Base-by-base conservation (phyloP, 768 basidiomycete species). In the Aureoboletus auriporus region DNA sequence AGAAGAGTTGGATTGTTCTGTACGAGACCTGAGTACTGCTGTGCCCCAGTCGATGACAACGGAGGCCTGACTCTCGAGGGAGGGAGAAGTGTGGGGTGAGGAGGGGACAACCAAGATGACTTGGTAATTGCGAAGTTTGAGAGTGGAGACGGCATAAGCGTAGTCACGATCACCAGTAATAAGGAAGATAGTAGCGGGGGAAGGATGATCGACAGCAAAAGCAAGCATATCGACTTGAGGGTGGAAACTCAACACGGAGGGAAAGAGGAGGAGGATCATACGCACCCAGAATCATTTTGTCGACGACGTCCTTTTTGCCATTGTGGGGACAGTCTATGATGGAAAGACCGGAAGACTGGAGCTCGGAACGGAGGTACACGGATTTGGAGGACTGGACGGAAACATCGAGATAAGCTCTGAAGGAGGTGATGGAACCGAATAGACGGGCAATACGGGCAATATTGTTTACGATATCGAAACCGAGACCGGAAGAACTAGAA, bases 141-240 rank as follows among this genome's bases (percentile, higher is more conserved):
- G 66, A 31, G 71, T 69, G 2, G 83, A 78, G 39, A 84, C 62
- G n/a, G 78, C 77, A 58, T 84, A 86, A 5, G 77, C 76, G 54
- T 84, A 79, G 60, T 86, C 84, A 36, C 82, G 73, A 63, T 87
- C 83, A 14, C 79, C 82, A 0, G 84, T 75, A 55, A 88, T 81
- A 33, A 88, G 68, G 38, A 86, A 64, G 54, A 84, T 66, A 13
- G 82, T 83, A 26, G 75, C 58, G 49, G 77, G 75, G 3, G 74
- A 49, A 4, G 74, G 67, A 53, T 77, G 75, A 65, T 86, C 84
- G 57, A 83, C 75, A n/a, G 80, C 83, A 60, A 79, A 77, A 7
- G 77, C 71, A 48, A 87, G 66, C 73, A 87, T 80, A 57, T 87
- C 86, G 40, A 82, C 85, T 85, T 60, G 8, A 17, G 38, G 40